phyloP scores from a whole-genome alignment of 345 rosid genomes.

The Stellera chamaejasme region DNA sequence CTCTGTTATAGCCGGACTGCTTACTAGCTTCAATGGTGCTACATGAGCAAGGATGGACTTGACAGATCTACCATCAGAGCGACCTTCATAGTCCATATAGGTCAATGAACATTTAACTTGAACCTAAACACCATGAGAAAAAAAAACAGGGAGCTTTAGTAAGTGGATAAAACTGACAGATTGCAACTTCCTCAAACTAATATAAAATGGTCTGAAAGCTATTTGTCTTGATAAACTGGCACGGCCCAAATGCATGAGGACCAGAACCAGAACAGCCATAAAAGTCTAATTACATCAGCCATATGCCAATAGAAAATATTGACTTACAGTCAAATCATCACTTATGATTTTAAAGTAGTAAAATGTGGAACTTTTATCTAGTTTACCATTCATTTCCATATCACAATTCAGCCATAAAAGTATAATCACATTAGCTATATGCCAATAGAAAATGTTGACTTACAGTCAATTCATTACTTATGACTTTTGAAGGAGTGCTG shows the following conservation, averaged over 20 bases:
- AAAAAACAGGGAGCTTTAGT: conserved; percentile 9
- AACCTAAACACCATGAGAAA: conserved; percentile 45
- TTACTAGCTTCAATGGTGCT: conserved; percentile 89
- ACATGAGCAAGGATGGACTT: conserved; percentile 92
- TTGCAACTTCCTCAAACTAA: conserved; percentile 1
- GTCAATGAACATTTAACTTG: conserved; percentile 79
- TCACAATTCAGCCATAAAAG: too few relatives aligned
- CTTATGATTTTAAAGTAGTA: conserved; percentile 92
- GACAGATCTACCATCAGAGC: conserved; percentile 91
- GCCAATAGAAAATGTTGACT: conserved; percentile 22
- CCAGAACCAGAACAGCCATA: conserved; percentile 1
- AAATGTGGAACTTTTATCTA: conserved; percentile 84
- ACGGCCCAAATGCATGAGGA: too few relatives aligned
- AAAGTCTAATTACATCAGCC: background rate
- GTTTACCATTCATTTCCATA: conserved; percentile 65
- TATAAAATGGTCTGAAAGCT: too few relatives aligned
- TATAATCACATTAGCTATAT: too few relatives aligned
- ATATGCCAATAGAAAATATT: background rate
- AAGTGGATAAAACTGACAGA: background rate
- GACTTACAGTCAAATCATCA: conserved; percentile 85
- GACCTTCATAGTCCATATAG: conserved; percentile 90
- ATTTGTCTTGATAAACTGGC: too few relatives aligned
- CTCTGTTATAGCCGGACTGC: conserved; percentile 19
- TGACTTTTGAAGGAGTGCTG: conserved; percentile 92
- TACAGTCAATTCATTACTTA: conserved; percentile 85